These are phyloP conservation scores for Aspergillus carbonarius DNA, from an alignment of 2,329 filamentous ascomycete species.

Conservation along the genomic window DNA sequence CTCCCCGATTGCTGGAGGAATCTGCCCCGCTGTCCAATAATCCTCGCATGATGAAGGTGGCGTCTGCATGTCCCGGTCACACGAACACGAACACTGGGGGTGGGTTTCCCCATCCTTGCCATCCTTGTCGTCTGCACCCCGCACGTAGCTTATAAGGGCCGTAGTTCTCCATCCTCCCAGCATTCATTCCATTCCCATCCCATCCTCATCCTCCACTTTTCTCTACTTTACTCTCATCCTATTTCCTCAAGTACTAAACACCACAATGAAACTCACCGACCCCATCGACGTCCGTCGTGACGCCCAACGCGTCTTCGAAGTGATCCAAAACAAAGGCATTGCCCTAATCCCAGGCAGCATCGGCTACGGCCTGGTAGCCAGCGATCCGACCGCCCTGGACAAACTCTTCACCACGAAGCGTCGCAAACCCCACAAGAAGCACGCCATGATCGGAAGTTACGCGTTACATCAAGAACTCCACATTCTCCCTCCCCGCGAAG, in stretches of 20 bases:
- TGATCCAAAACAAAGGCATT: constrained; percentile 24
- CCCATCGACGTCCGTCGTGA: constrained; percentile 23
- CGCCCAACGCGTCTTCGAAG: constrained; percentile 20
- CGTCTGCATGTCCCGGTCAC: not conserved
- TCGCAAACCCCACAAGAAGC: constrained; percentile 24
- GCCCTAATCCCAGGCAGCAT: constrained; percentile 29
- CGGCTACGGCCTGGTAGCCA: constrained; percentile 28
- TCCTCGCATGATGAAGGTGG: not conserved
- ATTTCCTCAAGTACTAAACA: not conserved
- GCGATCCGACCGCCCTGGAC: constrained; percentile 19
- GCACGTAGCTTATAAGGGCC: not conserved
- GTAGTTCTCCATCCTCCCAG: not conserved
- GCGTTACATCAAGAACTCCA: constrained; percentile 26
- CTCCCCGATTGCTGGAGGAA: not conserved
- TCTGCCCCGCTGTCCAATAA: not conserved
- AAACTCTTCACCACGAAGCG: constrained; percentile 13
- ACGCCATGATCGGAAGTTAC: constrained; percentile 31
- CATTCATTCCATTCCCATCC: not conserved
- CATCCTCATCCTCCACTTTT: not conserved
- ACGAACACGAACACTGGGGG: not conserved
- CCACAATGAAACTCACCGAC: not conserved
- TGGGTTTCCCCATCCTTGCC: not conserved
- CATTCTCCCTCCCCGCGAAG: constrained; percentile 13
- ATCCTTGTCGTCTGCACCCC: not conserved
- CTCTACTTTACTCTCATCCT: not conserved